phyloP scores from a whole-genome alignment of 768 basidiomycete genomes.

The Infundibulicybe gibba region DNA sequence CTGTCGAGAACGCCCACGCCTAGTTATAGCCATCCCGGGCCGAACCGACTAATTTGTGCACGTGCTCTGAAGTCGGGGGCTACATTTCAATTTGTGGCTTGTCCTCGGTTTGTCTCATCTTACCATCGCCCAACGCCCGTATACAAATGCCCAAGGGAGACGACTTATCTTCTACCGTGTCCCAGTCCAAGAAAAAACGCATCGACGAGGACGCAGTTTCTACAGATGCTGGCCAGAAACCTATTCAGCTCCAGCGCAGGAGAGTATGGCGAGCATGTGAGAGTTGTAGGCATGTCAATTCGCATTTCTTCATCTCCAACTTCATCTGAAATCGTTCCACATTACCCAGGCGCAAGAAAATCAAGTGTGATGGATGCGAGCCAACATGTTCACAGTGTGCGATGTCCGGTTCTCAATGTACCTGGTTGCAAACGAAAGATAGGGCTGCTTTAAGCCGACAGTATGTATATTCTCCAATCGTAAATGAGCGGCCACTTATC shows the following conservation, averaged over 20 bases:
- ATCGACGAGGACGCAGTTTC: constrained; percentile 54
- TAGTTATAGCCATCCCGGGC: not conserved
- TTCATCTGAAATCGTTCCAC: constrained; percentile 11
- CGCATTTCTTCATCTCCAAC: constrained; percentile 14
- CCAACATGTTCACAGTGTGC: constrained; percentile 83
- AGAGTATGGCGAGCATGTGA: constrained; percentile 90
- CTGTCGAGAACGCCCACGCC: too few relatives aligned
- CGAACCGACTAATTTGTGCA: not conserved
- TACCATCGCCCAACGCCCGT: constrained; percentile 6
- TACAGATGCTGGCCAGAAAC: constrained; percentile 59
- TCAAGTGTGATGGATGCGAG: constrained; percentile 88
- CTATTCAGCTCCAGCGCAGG: constrained; percentile 72
- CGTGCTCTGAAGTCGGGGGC: not conserved
- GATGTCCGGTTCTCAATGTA: constrained; percentile 72
- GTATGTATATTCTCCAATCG: constrained; percentile 41
- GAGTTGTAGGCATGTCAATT: constrained; percentile 74
- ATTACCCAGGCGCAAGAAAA: constrained; percentile 77
- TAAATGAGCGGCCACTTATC: constrained; percentile 4
- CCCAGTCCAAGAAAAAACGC: constrained; percentile 77
- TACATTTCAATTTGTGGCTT: not conserved
- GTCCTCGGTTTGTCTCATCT: constrained; percentile 6
- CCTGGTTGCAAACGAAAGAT: constrained; percentile 90
- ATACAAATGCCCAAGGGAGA: constrained; percentile 45
- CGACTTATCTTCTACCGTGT: constrained; percentile 41
- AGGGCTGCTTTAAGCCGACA: constrained; percentile 87